Evolutionary conservation across 2,329 filamentous ascomycete species (phyloP), one percentile per base, ranked within the genome.

Genomic region (Ophiostoma pallidulum): DNA sequence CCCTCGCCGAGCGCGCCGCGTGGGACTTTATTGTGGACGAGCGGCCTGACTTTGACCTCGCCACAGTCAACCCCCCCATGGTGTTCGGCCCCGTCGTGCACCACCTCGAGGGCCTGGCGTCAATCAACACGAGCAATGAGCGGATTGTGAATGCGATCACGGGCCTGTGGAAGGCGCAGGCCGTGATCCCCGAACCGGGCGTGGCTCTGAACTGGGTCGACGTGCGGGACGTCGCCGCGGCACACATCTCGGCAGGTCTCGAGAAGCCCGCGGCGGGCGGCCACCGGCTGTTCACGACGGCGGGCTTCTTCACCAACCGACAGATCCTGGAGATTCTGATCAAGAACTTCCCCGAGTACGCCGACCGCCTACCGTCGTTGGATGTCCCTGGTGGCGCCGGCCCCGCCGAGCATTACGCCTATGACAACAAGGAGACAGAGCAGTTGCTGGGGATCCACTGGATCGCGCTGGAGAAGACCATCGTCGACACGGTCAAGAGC

Each of bases 401-500:
- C 47, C 59, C 65, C 14, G 59, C 66, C 3, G 56, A 69, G 52
- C 55, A 74, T 37, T 81, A 73, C 60, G 65, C 65, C 51, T 74
- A 71, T 49, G 73, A 85, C 59, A 84, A 79, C 58, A 69, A 68
- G 43, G 70, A 71, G 58, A 78, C 77, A 2, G 74, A 71, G 22
- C 71, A 78, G 57, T 55, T 82, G 40, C 61, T 87, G 50, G 80
- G 78, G 1, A 70, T 85, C 41, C 64, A 82, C 50, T 86, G 77
- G 70, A 77, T 67, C 53, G 61, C 66, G 4, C 57, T 86, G 29
- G 80, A 86, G 62, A 70, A 81, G 64, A 74, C 69, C 24, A 69
- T 83, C 24, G 67, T 73, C 6, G 83, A 87, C 58, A 73, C 80
- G 7, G 72, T 85, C 16, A 77, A 77, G 63, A 81, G 75, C 28